Percentiles rank a stretch among this genome's conserved stretches.
phyloP scores from a whole-genome alignment of 2,329 filamentous ascomycete species.

The Ceratocystis cubensis region DNA sequence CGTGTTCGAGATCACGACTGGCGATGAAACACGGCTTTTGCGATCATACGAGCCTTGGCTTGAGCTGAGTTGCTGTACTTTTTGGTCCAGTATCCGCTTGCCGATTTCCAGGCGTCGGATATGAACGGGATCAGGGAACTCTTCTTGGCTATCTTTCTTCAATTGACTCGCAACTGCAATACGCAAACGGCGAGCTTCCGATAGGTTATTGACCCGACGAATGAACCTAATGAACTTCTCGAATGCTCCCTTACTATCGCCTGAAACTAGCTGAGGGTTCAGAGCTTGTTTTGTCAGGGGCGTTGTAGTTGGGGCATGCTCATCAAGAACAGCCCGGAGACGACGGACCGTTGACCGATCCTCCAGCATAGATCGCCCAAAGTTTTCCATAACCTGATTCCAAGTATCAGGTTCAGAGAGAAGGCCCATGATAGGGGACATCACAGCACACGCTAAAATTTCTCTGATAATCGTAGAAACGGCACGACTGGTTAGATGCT shows the following conservation, averaged over 20 bases:
- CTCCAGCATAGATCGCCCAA: constrained; percentile 74
- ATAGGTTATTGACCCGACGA: constrained; percentile 76
- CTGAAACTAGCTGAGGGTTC: constrained; percentile 66
- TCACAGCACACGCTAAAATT: constrained; percentile 82
- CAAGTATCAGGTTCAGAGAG: constrained; percentile 89
- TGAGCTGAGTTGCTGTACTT: constrained; percentile 57
- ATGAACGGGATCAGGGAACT: constrained; percentile 74
- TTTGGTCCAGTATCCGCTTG: constrained; percentile 79
- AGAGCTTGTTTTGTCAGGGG: constrained; percentile 50
- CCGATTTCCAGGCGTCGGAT: constrained; percentile 82
- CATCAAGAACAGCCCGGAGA: constrained; percentile 78
- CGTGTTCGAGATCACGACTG: constrained; percentile 24
- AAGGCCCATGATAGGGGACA: constrained; percentile 67
- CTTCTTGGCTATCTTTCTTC: constrained; percentile 66
- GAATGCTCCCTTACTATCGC: constrained; percentile 83
- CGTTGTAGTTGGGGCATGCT: constrained; percentile 76
- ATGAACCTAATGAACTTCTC: constrained; percentile 89
- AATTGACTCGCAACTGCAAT: constrained; percentile 88
- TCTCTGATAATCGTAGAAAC: constrained; percentile 75
- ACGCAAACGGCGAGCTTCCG: constrained; percentile 81
- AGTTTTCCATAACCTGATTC: constrained; percentile 92
- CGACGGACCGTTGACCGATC: constrained; percentile 91
- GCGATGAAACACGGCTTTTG: constrained; percentile 21
- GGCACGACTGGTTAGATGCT: constrained; percentile 63
- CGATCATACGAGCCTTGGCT: constrained; percentile 17